Percentiles rank a stretch among this genome's conserved stretches.
These are phyloP conservation scores for Trichosporon ovoides DNA, from an alignment of 1,284 basidiomycete species.

Conservation along the genomic window DNA sequence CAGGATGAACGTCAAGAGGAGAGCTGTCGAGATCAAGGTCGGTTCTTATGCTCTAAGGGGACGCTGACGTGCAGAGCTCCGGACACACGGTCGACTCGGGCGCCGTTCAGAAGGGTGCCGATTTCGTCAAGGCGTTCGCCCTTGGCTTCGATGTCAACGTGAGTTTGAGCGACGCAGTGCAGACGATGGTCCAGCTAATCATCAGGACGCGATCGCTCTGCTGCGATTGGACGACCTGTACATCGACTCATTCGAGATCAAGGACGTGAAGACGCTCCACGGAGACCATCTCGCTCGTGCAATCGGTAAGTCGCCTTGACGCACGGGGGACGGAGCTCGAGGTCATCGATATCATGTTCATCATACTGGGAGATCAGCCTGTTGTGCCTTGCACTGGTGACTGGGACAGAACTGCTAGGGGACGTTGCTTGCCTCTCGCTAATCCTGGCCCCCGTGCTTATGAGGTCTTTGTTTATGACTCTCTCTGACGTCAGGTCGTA, in stretches of 20 bases:
- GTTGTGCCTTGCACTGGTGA: too few species aligned
- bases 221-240: slow-evolving; percentile 94
- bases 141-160: slow-evolving; percentile 92
- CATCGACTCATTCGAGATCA: slow-evolving; percentile 97
- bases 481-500: slow-evolving; percentile 61
- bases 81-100: slow-evolving; percentile 88
- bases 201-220: slow-evolving; percentile 87
- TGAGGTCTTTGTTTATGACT: not conserved
- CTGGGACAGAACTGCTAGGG: too few species aligned
- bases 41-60: slow-evolving; percentile 36
- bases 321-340: not conserved
- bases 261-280: slow-evolving; percentile 96
- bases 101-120: slow-evolving; percentile 92
- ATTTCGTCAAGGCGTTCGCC: slow-evolving; percentile 93
- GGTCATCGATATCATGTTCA: not conserved
- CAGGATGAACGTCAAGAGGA: slow-evolving; percentile 86
- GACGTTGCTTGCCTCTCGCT: too few species aligned
- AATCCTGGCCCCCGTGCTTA: too few species aligned
- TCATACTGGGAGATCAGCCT: too few species aligned
- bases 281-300: slow-evolving; percentile 94
- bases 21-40: slow-evolving; percentile 87
- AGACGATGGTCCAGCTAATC: not conserved
- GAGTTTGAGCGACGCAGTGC: slow-evolving; percentile 32
- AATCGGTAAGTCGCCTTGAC: slow-evolving; percentile 62
- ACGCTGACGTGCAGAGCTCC: slow-evolving; percentile 62